A percentile compares a stretch with the other conserved stretches of the same genome.
phyloP scores from a whole-genome alignment of 768 basidiomycete species.

The Basidioascus undulatus region DNA sequence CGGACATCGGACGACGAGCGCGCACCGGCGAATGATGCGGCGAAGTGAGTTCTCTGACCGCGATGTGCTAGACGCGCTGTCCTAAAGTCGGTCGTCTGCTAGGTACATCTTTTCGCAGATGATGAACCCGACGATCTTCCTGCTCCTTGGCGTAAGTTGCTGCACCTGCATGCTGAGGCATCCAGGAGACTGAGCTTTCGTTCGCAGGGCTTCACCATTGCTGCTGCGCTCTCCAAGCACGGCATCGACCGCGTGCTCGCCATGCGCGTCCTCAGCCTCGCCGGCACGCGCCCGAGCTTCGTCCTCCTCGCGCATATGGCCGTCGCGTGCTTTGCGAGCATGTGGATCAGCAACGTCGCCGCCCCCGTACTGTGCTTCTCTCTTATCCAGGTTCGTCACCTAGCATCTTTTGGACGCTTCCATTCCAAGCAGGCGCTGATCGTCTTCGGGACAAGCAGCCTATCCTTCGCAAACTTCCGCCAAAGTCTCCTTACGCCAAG shows the following conservation, averaged over 20 bases:
- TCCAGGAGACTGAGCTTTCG: too few species aligned
- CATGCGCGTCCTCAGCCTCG: constrained; percentile 67
- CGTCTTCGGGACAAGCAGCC: constrained; percentile 31
- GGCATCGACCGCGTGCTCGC: constrained; percentile 80
- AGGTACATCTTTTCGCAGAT: constrained; percentile 82
- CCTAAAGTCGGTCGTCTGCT: neutral
- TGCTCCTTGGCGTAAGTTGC: constrained; percentile 62
- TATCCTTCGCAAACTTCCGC: constrained; percentile 71
- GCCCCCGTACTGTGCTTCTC: constrained; percentile 94
- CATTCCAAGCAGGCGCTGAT: too few species aligned
- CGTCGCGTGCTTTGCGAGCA: constrained; percentile 90
- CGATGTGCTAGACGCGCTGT: neutral
- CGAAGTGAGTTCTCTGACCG: constrained; percentile 32
- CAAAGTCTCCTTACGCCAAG: constrained; percentile 63
- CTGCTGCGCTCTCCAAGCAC: constrained; percentile 84
- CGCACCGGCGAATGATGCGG: constrained; percentile 41
- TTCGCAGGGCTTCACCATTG: constrained; percentile 94
- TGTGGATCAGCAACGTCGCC: constrained; percentile 99
- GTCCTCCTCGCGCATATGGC: constrained; percentile 87
- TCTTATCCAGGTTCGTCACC: constrained; percentile 48
- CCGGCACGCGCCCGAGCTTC: constrained; percentile 60
- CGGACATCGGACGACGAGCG: constrained; percentile 31
- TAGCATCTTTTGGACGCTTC: neutral
- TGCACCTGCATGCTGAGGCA: constrained; percentile 6
- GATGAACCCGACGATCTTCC: constrained; percentile 97